phyloP scores from a whole-genome alignment of 169 alveolate genomes.

The Plasmodium falciparum region DNA sequence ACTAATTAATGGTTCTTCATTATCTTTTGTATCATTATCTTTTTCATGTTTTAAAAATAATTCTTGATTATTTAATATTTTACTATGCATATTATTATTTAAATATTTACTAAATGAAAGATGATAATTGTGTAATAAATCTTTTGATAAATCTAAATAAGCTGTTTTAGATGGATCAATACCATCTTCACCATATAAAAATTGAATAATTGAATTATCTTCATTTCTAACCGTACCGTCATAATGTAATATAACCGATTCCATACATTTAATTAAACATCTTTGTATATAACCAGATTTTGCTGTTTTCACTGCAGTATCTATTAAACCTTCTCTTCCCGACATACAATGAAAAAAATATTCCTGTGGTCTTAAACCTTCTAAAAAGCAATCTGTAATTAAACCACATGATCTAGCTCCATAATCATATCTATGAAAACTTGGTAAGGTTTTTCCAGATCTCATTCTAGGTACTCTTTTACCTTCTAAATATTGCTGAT shows the following conservation, averaged over 20 bases:
- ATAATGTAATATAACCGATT: slow-evolving; percentile 94
- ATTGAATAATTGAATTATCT: slow-evolving; percentile 96
- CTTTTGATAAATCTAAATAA: slow-evolving; percentile 90
- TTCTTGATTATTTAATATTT: slow-evolving; percentile 11
- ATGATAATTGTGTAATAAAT: slow-evolving; percentile 79
- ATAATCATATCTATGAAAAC: slow-evolving; percentile 95
- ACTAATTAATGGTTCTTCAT: slow-evolving; percentile 11
- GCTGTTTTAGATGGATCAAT: slow-evolving; percentile 94
- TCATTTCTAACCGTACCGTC: slow-evolving; percentile 98
- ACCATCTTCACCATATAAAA: slow-evolving; percentile 98
- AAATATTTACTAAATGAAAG: slow-evolving; percentile 75
- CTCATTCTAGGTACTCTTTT: slow-evolving; percentile 96
- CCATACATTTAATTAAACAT: slow-evolving; percentile 97
- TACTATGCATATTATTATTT: neutral
- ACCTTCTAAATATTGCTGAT: slow-evolving; percentile 98
- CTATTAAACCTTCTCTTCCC: slow-evolving; percentile 99
- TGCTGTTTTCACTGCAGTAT: slow-evolving; percentile 98
- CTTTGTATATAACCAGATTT: slow-evolving; percentile 98
- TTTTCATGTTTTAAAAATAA: neutral
- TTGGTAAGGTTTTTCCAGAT: slow-evolving; percentile 95
- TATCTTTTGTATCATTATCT: neutral
- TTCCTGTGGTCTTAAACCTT: slow-evolving; percentile 98
- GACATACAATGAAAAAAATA: slow-evolving; percentile 99
- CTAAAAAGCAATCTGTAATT: slow-evolving; percentile 97
- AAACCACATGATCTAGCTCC: slow-evolving; percentile 97